phyloP scores from a whole-genome alignment of 768 basidiomycete genomes.

The Candolleomyces efflorescens region DNA sequence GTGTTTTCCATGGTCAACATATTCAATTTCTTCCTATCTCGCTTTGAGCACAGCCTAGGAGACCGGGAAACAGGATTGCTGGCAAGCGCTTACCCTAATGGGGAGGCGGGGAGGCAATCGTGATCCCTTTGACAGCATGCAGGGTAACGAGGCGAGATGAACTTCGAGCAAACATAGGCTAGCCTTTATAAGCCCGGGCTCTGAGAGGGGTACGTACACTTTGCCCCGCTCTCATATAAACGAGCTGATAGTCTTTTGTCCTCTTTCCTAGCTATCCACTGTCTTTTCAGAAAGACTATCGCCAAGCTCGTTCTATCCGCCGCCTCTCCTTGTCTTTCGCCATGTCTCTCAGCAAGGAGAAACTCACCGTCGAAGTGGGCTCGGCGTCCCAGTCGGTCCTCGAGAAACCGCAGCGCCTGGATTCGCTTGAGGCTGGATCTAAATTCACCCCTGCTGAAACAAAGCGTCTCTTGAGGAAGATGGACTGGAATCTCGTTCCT shows the following conservation, averaged over 20 bases:
- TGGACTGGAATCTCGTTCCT: conserved; percentile 27
- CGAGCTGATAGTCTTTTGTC: neutral
- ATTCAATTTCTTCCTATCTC: no score
- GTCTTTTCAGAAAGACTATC: neutral
- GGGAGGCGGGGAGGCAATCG: no score
- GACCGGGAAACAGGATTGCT: no score
- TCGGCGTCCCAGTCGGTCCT: neutral
- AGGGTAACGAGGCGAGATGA: no score
- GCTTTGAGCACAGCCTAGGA: no score
- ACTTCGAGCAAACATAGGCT: no score
- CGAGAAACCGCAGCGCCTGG: neutral
- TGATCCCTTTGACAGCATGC: no score
- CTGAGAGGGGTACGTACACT: neutral
- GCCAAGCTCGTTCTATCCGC: no score
- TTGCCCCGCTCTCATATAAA: neutral
- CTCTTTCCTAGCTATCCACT: neutral
- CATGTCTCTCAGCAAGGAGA: neutral
- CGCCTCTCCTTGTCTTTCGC: neutral
- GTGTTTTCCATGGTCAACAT: no score
- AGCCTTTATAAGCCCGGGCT: neutral
- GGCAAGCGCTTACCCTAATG: no score
- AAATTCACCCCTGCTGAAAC: neutral
- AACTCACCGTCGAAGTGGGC: neutral
- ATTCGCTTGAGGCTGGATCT: neutral
- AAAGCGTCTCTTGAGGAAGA: conserved; percentile 20